Evolutionary conservation across 2,329 filamentous ascomycete species (phyloP), one percentile per base, ranked within the genome.

Genomic region (Grosmannia clavigera): DNA sequence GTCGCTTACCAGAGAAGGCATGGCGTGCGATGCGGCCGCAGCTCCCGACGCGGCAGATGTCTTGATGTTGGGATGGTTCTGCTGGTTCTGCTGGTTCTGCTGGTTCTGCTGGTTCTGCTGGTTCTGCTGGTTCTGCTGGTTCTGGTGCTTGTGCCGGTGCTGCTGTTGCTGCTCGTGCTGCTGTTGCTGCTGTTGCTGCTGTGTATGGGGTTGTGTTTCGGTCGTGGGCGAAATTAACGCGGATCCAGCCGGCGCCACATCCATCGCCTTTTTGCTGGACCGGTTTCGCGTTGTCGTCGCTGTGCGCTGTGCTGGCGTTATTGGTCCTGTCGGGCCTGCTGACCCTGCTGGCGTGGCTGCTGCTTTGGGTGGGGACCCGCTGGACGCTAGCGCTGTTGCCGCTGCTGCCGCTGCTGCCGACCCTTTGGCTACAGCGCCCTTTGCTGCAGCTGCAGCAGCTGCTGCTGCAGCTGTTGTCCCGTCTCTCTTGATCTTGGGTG

Each of bases 181-280:
- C 35, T 59, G 54, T 58, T 56, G 58, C 38, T 35, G 51, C 2
- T 16, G 16, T 6, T 16, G 27, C 25, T 48, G 51, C 29, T 50
- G 25, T 50, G 53, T 43, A 11, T 38, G 46, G 22, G 33, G 9
- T 48, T 51, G 57, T 29, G 38, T 58, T 46, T 29, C 54, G 54
- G 5, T 16, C 57, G 64, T 61, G 54, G 66, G 60, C 58, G 63
- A 63, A 63, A 64, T 64, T 63, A 57, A 61, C 58, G 60, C 62
- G 60, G 57, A n/a, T 33, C 38, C 10, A 12, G 9, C 33, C 25
- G 14, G 14, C 10, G 40, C 27, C 40, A 57, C 38, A 29, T 27
- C 51, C n/a, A 25, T 38, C 5, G 38, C 33, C n/a, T 50, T 58
- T 35, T 54, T 63, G 57, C 60, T 58, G 19, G 61, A 40, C 61